Evolutionary conservation across 2,329 filamentous ascomycete species (phyloP), one percentile per base, ranked within the genome.

Genomic region (Neofusicoccum parvum): DNA sequence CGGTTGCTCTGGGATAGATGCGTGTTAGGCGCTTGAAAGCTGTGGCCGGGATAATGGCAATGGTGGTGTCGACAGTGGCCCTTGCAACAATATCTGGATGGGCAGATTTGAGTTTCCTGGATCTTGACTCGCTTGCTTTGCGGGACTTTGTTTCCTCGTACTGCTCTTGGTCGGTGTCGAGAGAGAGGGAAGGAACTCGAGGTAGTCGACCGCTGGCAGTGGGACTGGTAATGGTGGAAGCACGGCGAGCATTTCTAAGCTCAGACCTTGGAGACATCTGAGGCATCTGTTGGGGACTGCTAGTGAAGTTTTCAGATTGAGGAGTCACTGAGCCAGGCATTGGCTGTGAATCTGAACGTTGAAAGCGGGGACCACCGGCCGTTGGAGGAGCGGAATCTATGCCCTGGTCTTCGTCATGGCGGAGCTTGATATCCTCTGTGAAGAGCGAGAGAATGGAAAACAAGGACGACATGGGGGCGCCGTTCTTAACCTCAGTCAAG

Each of bases 401-500:
- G 37, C 63, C 63, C 41, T 58, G 51, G n/a, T 90, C 88, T 49
- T 85, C 83, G 0, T 89, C 86, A 68, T 89, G 84, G 23, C 88
- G 87, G 39, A 99, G 81, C 69, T 91, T 91, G 62, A 99, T 88
- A 72, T 97, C 94, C 76, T 99, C 95, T 3, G 95, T 99, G 74
- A 99, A 99, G 0, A 99, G 83, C 1, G 94, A 96, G 79, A 99
- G 88, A 70, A 99, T 97, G 0, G 95, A 98, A 78, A 99, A 99
- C 1, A 99, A 80, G 0, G 95, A 99, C 5, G 95, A 99, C 94
- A 99, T 97, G 1, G 96, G 94, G 1, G 95, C 94, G 14, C 95
- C 95, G 72, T 99, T 99, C 73, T 95, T 96, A 62, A 99, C 94
- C 78, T 99, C 96, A 0, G 95, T 99, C 63, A 99, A 83, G 45